phyloP scores from a whole-genome alignment of 2,329 filamentous ascomycete genomes.

The Ceratocystiopsis brevicomis region DNA sequence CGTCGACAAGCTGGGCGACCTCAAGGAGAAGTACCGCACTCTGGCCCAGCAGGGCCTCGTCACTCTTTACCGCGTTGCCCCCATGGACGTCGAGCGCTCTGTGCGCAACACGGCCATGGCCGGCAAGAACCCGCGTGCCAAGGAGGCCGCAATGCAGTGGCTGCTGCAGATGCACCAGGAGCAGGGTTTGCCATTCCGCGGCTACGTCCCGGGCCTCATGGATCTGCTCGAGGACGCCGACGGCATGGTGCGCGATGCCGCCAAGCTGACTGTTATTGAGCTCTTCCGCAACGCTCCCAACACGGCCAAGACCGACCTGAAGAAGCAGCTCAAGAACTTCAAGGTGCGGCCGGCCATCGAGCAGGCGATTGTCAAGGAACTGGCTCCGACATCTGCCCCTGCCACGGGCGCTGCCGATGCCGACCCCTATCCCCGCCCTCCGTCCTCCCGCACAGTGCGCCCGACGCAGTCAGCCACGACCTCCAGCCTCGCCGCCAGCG shows the following conservation, averaged over 20 bases:
- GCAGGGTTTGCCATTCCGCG: slow-evolving; percentile 60
- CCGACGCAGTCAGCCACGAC: slow-evolving; percentile 5
- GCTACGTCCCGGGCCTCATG: slow-evolving; percentile 67
- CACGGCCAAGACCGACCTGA: slow-evolving; percentile 71
- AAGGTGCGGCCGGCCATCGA: slow-evolving; percentile 78
- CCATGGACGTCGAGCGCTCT: slow-evolving; percentile 57
- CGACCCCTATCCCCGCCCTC: slow-evolving; percentile 20
- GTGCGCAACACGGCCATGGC: slow-evolving; percentile 62
- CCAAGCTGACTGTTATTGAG: slow-evolving; percentile 68
- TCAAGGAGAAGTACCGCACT: slow-evolving; percentile 64
- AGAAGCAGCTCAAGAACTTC: slow-evolving; percentile 65
- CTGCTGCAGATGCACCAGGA: slow-evolving; percentile 72
- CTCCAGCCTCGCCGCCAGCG: slow-evolving; percentile 27
- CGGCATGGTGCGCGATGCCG: slow-evolving; percentile 65
- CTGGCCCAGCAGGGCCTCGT: slow-evolving; percentile 57
- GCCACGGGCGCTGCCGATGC: slow-evolving; percentile 7
- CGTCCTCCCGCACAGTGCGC: slow-evolving; percentile 11
- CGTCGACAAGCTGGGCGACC: slow-evolving; percentile 71
- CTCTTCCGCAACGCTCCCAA: slow-evolving; percentile 70
- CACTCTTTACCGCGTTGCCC: slow-evolving; percentile 55
- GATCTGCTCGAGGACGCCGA: slow-evolving; percentile 81
- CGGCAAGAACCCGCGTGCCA: slow-evolving; percentile 66
- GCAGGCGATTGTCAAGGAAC: slow-evolving; percentile 57
- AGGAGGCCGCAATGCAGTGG: slow-evolving; percentile 74
- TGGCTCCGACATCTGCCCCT: slow-evolving; percentile 31